phyloP scores from a whole-genome alignment of 768 basidiomycete genomes.

The Coprinopsis strossmayeri region DNA sequence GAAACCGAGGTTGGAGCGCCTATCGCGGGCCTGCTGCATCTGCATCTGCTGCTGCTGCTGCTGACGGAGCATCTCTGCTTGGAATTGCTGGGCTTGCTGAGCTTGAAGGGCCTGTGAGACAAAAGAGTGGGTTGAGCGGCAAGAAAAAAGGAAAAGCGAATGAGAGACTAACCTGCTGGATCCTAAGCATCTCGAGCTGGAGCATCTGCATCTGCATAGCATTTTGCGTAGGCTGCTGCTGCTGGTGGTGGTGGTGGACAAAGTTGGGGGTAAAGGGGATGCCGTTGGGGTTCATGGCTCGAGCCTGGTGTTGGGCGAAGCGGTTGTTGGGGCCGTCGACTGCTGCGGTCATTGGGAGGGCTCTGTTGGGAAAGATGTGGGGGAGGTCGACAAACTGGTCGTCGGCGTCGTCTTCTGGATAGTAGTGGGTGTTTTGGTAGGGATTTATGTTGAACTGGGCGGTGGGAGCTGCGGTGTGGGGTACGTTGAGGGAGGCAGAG shows the following conservation, averaged over 20 bases:
- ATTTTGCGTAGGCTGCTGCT: constrained; percentile 26
- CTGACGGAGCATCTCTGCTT: constrained; percentile 63
- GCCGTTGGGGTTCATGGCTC: constrained; percentile 48
- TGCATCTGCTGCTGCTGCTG: constrained; percentile 36
- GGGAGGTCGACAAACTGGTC: constrained; percentile 58
- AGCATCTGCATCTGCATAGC: constrained; percentile 80
- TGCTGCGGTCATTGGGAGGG: constrained; percentile 61
- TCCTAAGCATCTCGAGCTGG: constrained; percentile 74
- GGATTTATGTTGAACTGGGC: no score
- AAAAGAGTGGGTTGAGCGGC: constrained; percentile 12
- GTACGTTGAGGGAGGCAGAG: constrained; percentile 61
- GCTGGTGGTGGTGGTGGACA: constrained; percentile 44
- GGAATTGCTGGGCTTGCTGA: constrained; percentile 73
- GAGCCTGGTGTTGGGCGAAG: constrained; percentile 58
- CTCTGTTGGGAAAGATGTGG: constrained; percentile 43
- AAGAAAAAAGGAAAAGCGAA: constrained; percentile 1
- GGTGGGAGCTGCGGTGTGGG: constrained; percentile 54
- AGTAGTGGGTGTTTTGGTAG: constrained; percentile 35
- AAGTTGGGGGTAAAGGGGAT: constrained; percentile 49
- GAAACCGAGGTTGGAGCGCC: constrained; percentile 41
- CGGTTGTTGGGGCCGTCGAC: constrained; percentile 62
- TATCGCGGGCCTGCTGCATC: constrained; percentile 32
- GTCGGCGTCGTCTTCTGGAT: constrained; percentile 50
- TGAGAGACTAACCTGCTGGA: constrained; percentile 66
- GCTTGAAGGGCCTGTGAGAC: constrained; percentile 52